Evolutionary conservation across 768 basidiomycete species (phyloP), one percentile per base, ranked within the genome.

Genomic region (Panellus pusillus): DNA sequence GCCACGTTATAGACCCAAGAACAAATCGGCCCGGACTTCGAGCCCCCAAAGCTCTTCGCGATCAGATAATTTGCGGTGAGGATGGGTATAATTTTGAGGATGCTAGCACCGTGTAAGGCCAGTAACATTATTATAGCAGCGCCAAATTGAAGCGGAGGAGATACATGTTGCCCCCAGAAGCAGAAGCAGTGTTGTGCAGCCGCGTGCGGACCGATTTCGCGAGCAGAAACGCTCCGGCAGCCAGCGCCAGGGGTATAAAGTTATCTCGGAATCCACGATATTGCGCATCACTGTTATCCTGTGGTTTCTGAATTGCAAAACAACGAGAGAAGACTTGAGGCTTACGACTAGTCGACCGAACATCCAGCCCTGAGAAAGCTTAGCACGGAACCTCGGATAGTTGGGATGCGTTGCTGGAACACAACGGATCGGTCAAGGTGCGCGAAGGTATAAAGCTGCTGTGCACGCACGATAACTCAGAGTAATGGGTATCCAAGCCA

Each of bases 241-340:
- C 72, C 29, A 70, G 58, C 15, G 76, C 63, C 4, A 98, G 78
- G 6, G 84, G 68, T 6, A 86, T 81, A 42, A 98, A 66, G 66
- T 93, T 91, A 61, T 79, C 76, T 36, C 97, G 82, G 70, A 99
- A 97, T 3, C 84, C 80, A 20, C 88, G 87, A 66, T 94, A 98
- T 73, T 98, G 97, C 0, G 78, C 73, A 64, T 98, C 97, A 58
- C 91, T 93, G 65, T 88, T 91, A 69, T 99, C 97, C 96, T 98
- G 58, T 32, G 44, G 35, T 38, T 29, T 20, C 44, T 52, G 31
- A 55, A 44, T 55, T 20, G 46, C 56, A 31, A 52, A 50, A 31
- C 40, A 42, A 14, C 32, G 12, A 43, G 35, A 32, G 20, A 12
- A 19, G n/a, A 47, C 50, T 50, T 20, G 40, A 39, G 36, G 77